Percentiles rank a stretch among this genome's conserved stretches.
phyloP scores from a whole-genome alignment of 2,329 filamentous ascomycete species.

The Fusarium sp. region DNA sequence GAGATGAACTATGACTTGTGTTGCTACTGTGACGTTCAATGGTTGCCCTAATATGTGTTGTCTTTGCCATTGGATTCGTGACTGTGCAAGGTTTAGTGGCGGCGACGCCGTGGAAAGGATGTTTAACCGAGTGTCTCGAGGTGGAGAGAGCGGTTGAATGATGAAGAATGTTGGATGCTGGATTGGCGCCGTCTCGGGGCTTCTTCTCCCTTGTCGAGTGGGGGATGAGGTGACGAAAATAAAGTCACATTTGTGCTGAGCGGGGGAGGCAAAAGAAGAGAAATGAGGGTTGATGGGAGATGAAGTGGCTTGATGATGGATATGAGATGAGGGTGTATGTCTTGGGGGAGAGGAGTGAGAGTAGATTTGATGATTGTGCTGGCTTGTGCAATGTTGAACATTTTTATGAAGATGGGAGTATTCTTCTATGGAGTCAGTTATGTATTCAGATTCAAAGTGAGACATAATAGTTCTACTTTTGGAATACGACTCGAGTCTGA shows the following conservation, averaged over 20 bases:
- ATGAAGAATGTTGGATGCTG: slow-evolving; percentile 19
- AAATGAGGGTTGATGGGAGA: slow-evolving; percentile 18
- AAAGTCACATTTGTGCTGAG: slow-evolving; percentile 26
- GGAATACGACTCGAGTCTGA: background rate
- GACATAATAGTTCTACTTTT: background rate
- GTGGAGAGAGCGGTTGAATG: slow-evolving; percentile 5
- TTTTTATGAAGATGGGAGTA: background rate
- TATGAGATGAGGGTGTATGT: background rate
- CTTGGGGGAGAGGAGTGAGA: background rate
- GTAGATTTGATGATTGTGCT: background rate
- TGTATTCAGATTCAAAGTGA: background rate
- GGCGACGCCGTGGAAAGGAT: background rate
- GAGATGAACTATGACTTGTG: slow-evolving; percentile 29
- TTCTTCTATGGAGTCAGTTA: too few relatives aligned
- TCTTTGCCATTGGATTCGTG: background rate
- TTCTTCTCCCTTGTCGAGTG: slow-evolving; percentile 31
- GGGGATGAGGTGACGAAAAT: slow-evolving; percentile 12
- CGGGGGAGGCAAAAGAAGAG: slow-evolving; percentile 13
- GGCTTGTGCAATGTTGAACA: background rate
- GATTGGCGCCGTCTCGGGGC: slow-evolving; percentile 5
- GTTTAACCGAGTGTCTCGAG: background rate
- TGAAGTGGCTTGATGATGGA: slow-evolving; percentile 29
- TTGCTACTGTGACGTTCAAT: background rate
- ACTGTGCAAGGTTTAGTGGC: background rate
- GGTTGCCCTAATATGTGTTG: background rate